Percentiles rank a stretch among this genome's conserved stretches.
Evolutionary conservation across 345 rosid species (phyloP).

Genomic region (Erodium maritimum): DNA sequence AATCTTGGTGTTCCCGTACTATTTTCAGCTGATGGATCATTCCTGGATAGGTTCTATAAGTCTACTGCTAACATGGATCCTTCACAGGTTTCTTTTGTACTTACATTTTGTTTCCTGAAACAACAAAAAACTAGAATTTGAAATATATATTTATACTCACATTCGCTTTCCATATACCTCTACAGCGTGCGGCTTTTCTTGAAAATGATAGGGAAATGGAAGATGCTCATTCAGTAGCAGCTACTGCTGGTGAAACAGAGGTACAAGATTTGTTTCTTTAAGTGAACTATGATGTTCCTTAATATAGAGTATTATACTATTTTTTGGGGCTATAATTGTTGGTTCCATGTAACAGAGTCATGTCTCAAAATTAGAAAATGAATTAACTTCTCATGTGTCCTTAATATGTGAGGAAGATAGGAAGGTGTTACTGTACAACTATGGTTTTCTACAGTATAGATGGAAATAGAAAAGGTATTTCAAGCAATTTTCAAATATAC

Average conservation of each 20-base stretch:
- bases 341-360: too few species aligned
- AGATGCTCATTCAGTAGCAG: slow-evolving; percentile 85
- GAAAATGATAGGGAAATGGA: slow-evolving; percentile 78
- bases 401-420: too few species aligned
- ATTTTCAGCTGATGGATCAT: slow-evolving; percentile 64
- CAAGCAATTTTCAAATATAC: too few species aligned
- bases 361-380: too few species aligned
- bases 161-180: not conserved
- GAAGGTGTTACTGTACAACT: too few species aligned
- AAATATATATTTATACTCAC: not conserved
- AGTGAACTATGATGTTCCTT: too few species aligned
- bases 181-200: slow-evolving; percentile 67
- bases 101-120: too few species aligned
- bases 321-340: too few species aligned
- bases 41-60: slow-evolving; percentile 64
- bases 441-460: too few species aligned
- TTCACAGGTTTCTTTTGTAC: slow-evolving; percentile 53
- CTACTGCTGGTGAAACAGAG: slow-evolving; percentile 71
- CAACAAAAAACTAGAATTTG: not conserved
- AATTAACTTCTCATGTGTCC: too few species aligned
- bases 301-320: too few species aligned
- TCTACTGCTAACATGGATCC: slow-evolving; percentile 73
- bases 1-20: slow-evolving; percentile 3
- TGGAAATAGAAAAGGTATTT: too few species aligned
- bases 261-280: slow-evolving; percentile 15